Percentiles rank a stretch among this genome's conserved stretches.
These are phyloP conservation scores for Beauveria sp. DNA, from an alignment of 2,329 filamentous ascomycete genomes.

Conservation along the genomic window DNA sequence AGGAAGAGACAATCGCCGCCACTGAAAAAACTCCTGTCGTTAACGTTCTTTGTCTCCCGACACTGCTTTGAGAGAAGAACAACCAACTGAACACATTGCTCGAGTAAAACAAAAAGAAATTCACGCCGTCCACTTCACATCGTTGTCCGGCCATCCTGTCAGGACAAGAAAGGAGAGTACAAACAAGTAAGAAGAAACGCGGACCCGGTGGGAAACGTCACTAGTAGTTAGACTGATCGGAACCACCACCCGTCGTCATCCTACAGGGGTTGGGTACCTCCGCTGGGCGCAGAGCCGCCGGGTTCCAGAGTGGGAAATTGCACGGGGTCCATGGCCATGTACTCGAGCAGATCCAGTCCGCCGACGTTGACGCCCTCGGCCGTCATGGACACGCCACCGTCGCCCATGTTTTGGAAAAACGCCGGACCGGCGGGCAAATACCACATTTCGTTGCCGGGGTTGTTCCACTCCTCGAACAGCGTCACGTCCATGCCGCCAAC, in stretches of 20 bases:
- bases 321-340: slow-evolving; percentile 53
- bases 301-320: slow-evolving; percentile 26
- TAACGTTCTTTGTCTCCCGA: too few species aligned
- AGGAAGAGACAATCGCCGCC: too few species aligned
- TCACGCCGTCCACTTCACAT: too few species aligned
- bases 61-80: too few species aligned
- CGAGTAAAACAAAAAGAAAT: too few species aligned
- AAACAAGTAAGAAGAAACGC: too few species aligned
- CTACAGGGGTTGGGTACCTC: slow-evolving; percentile 6
- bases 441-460: slow-evolving; percentile 55
- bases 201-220: too few species aligned
- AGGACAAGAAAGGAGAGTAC: too few species aligned
- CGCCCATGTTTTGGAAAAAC: slow-evolving; percentile 58
- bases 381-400: slow-evolving; percentile 56
- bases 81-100: too few species aligned
- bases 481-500: slow-evolving; percentile 27
- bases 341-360: slow-evolving; percentile 59
- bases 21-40: too few species aligned
- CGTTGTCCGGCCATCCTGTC: too few species aligned
- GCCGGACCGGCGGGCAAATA: slow-evolving; percentile 56
- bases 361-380: slow-evolving; percentile 60
- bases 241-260: background rate
- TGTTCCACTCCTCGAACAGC: slow-evolving; percentile 49
- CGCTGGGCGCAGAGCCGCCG: background rate
- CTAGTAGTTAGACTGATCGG: too few species aligned